Evolutionary conservation across 140 eudicot genomes (phyloP).

Genomic region (Oenanthe javanica): DNA sequence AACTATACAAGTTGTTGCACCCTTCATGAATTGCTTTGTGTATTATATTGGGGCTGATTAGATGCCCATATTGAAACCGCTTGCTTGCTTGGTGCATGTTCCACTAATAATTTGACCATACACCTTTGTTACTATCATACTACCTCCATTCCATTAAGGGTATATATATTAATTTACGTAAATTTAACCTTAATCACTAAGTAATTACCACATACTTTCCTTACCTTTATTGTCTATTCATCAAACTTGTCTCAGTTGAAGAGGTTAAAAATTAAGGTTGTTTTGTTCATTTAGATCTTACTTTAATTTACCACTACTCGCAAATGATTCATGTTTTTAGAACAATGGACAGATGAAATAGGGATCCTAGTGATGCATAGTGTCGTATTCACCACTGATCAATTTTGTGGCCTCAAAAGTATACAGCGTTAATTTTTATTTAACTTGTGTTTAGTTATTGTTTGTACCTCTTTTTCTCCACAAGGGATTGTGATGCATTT

Average conservation of each 20-base stretch:
- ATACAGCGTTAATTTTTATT: neutral
- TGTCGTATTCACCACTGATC: neutral
- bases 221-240: neutral
- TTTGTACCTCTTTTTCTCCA: no score
- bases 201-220: neutral
- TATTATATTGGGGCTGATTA: slow-evolving; percentile 7
- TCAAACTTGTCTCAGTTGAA: neutral
- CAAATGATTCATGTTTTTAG: no score
- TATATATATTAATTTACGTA: no score
- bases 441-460: no score
- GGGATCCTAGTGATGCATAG: neutral
- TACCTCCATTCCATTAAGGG: neutral
- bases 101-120: neutral
- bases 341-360: neutral
- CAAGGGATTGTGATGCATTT: no score
- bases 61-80: neutral
- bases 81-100: neutral
- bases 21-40: neutral
- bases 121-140: neutral
- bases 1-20: neutral
- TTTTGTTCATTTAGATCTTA: neutral
- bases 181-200: neutral
- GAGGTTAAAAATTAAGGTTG: neutral
- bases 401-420: neutral
- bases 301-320: neutral